Evolutionary conservation across 2,329 filamentous ascomycete species (phyloP).

Genomic region (Colletotrichum lentis): DNA sequence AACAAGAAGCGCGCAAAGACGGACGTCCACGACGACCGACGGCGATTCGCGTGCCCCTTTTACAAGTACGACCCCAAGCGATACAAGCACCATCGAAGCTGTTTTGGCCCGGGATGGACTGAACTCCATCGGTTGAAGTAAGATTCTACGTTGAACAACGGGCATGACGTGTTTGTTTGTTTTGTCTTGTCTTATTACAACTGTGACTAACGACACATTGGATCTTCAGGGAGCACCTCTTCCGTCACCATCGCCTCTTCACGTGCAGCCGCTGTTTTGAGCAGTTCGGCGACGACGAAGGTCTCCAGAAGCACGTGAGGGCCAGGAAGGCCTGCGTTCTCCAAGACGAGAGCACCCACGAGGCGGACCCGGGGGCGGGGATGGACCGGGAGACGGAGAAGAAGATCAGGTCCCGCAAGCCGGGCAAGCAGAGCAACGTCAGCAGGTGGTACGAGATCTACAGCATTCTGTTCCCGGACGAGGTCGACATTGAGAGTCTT

Average conservation of each 20-base stretch:
- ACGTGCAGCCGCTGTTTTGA: slow-evolving; percentile 49
- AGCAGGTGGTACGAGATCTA: slow-evolving; percentile 52
- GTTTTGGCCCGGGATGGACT: slow-evolving; percentile 49
- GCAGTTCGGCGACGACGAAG: slow-evolving; percentile 45
- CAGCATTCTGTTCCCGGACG: slow-evolving; percentile 46
- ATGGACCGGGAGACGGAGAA: slow-evolving; percentile 48
- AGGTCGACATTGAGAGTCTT: slow-evolving; percentile 11
- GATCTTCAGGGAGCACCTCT: slow-evolving; percentile 48
- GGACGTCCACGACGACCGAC: slow-evolving; percentile 5
- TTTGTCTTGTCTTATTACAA: neutral
- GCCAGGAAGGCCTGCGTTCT: slow-evolving; percentile 40
- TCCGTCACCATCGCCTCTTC: slow-evolving; percentile 47
- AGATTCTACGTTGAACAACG: neutral
- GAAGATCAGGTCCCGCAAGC: slow-evolving; percentile 45
- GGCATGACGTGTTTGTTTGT: neutral
- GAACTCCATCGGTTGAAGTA: slow-evolving; percentile 52
- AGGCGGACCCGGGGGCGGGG: slow-evolving; percentile 44
- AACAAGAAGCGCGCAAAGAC: slow-evolving; percentile 30
- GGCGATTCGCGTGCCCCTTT: slow-evolving; percentile 50
- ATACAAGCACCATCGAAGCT: slow-evolving; percentile 46
- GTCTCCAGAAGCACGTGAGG: slow-evolving; percentile 46
- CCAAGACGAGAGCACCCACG: slow-evolving; percentile 32
- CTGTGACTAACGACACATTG: neutral
- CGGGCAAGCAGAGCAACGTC: slow-evolving; percentile 43
- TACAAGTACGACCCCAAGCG: slow-evolving; percentile 49